Conservation (phyloP, 805 yeast genomes). For the Hanseniaspora guilliermondii region DNA sequence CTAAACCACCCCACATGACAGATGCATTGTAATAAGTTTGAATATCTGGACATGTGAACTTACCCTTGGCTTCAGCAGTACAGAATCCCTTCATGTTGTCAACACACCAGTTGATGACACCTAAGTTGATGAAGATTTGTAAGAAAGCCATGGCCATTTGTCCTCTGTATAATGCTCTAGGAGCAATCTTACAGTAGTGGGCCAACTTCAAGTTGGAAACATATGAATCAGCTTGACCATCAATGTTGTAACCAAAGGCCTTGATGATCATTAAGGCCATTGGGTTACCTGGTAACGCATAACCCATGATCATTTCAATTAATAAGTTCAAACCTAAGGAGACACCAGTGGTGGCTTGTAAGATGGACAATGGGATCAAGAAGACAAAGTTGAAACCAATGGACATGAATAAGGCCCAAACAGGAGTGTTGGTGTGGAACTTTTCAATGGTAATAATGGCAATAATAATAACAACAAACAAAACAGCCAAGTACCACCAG, state of each 20-base stretch:
- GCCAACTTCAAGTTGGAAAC: slow-evolving; percentile 44
- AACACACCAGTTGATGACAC: slow-evolving; percentile 34
- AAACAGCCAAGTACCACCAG: slow-evolving; percentile 33
- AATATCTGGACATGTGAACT: slow-evolving; percentile 35
- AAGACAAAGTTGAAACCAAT: slow-evolving; percentile 40
- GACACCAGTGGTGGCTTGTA: slow-evolving; percentile 45
- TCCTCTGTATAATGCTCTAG: slow-evolving; percentile 39
- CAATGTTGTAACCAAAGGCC: slow-evolving; percentile 42
- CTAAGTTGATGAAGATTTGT: slow-evolving; percentile 30
- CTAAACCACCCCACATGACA: slow-evolving; percentile 48
- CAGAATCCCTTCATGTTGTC: slow-evolving; percentile 31
- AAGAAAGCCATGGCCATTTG: slow-evolving; percentile 33
- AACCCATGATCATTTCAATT: slow-evolving; percentile 49
- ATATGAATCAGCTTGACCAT: slow-evolving; percentile 42
- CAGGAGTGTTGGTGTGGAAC: slow-evolving; percentile 46
- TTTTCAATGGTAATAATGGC: slow-evolving; percentile 29
- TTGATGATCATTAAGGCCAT: slow-evolving; percentile 45
- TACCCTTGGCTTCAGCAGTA: slow-evolving; percentile 29
- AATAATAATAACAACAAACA: slow-evolving; percentile 34
- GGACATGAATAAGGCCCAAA: slow-evolving; percentile 50
- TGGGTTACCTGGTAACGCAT: slow-evolving; percentile 43
- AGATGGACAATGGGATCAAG: slow-evolving; percentile 45
- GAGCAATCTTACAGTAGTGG: slow-evolving; percentile 47
- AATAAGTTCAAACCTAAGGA: slow-evolving; percentile 48
- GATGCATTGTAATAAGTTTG: slow-evolving; percentile 40